Evolutionary conservation across 495 filamentous ascomycete species (phyloP), one percentile per base, ranked within the genome.

Genomic region (Xylaria grammica): DNA sequence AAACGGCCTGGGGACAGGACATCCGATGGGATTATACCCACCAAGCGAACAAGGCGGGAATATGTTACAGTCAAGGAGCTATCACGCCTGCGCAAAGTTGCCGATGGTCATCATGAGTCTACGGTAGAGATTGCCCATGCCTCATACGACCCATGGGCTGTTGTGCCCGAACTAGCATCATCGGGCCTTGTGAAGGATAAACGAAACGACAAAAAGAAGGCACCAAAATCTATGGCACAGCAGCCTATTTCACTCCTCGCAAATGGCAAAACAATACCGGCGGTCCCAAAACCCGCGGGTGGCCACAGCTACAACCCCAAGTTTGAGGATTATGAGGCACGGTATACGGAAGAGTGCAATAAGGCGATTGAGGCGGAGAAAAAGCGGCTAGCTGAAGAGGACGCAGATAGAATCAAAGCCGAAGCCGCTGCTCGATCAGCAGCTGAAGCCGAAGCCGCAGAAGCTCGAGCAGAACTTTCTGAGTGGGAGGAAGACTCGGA

Each of bases 281-380:
- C 92, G n/a, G 89, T 98, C 6, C 80, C 83, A 62, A 88, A 84
- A 62, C 95, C 95, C 3, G 85, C 86, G 19, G 91, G 87, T 2
- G 93, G 91, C 45, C 89, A 86, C 71, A 96, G 91, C 72, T 99
- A 99, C 75, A 99, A 99, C 69, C 95, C 95, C 0, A 79, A 82
- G 8, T 95, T 94, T 62, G 82, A 86, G 62, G 92, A 97, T 54
- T 99, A 94, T 84, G 87, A 91, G 59, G 80, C 83, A 11, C 84
- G 94, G 5, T 77, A 97, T 44, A 82, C 84, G 20, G 82, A 85
- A 30, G 91, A 93, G 72, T 91, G 92, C 29, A 81, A 87, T 55
- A 89, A 90, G 75, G 94, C 89, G 32, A 85, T 97, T 1, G 88
- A 88, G 61, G 85, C 87, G 3, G 96, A 98, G 76, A 85, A 86